Percentiles rank a stretch among this genome's conserved stretches.
phyloP scores from a whole-genome alignment of 805 yeast species.

The Barnettozyma pratensis region DNA sequence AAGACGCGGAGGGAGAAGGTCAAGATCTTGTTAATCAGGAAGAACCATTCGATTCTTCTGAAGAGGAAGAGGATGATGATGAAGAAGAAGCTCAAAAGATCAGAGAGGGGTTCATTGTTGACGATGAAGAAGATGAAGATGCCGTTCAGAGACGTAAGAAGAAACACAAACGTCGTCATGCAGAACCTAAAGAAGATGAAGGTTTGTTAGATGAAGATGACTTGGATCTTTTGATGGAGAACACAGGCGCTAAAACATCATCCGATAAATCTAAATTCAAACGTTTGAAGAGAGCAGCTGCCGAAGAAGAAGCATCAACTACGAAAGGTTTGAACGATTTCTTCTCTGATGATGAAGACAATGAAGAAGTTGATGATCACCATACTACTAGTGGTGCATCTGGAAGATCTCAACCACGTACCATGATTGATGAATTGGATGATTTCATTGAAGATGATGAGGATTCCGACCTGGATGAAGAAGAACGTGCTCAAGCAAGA shows the following conservation, averaged over 20 bases:
- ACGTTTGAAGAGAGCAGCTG: slow-evolving; percentile 75
- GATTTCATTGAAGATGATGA: slow-evolving; percentile 98
- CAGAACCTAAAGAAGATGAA: slow-evolving; percentile 44
- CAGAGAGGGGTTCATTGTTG: slow-evolving; percentile 91
- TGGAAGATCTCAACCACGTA: slow-evolving; percentile 24
- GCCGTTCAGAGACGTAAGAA: slow-evolving; percentile 35
- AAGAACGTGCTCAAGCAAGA: slow-evolving; percentile 45
- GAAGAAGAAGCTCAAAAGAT: slow-evolving; percentile 83
- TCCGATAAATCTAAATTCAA: slow-evolving; percentile 41
- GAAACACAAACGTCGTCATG: slow-evolving; percentile 29
- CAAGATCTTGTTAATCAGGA: slow-evolving; percentile 31
- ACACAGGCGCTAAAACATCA: slow-evolving; percentile 61
- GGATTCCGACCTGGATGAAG: slow-evolving; percentile 81
- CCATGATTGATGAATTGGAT: slow-evolving; percentile 76
- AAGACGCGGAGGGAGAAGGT: slow-evolving; percentile 32
- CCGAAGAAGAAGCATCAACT: slow-evolving; percentile 18
- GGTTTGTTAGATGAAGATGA: slow-evolving; percentile 92
- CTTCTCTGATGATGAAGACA: slow-evolving; percentile 38
- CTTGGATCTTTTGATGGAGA: slow-evolving; percentile 84
- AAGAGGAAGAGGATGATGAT: slow-evolving; percentile 88
- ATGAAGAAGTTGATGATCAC: slow-evolving; percentile 26
- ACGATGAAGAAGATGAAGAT: slow-evolving; percentile 78
- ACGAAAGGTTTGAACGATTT: slow-evolving; percentile 30
- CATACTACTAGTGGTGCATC: slow-evolving; percentile 25
- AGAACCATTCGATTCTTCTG: slow-evolving; percentile 62